These are phyloP conservation scores for Fraxinus sp. DNA, from an alignment of 305 asterid genomes.

Conservation along the genomic window DNA sequence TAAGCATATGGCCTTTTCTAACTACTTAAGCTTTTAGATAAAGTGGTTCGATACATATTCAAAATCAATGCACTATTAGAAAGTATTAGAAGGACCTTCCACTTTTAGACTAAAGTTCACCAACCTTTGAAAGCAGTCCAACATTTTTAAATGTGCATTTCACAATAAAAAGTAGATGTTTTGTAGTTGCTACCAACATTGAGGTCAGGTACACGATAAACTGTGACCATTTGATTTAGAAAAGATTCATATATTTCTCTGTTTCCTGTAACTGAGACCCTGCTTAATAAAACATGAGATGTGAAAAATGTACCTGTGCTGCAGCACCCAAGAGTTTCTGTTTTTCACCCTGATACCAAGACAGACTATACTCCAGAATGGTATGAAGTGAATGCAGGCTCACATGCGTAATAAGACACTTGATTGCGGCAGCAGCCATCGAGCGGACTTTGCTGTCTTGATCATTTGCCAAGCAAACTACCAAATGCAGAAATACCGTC, in stretches of 20 bases:
- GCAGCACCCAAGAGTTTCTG: constrained; percentile 76
- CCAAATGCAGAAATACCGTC: constrained; percentile 69
- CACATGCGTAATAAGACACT: constrained; percentile 73
- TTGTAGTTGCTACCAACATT: background rate
- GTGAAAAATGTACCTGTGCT: constrained; percentile 66
- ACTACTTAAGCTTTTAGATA: background rate
- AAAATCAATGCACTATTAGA: background rate
- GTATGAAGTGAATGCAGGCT: constrained; percentile 46
- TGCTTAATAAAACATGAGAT: background rate
- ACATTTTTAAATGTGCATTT: background rate
- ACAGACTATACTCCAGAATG: constrained; percentile 60
- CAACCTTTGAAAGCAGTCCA: background rate
- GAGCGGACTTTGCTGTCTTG: constrained; percentile 75
- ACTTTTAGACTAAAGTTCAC: background rate
- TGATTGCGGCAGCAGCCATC: constrained; percentile 78
- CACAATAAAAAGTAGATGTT: background rate
- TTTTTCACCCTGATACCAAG: constrained; percentile 76
- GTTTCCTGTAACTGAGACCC: background rate
- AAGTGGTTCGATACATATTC: background rate
- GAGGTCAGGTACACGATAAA: constrained; percentile 1
- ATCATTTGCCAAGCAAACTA: constrained; percentile 75
- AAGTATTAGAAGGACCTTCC: background rate
- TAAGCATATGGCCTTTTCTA: background rate
- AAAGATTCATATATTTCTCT: background rate
- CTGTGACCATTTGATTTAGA: background rate